Percentiles rank a stretch among this genome's conserved stretches.
Conservation (phyloP, 805 yeast genomes). For the Groenewaldozyma salmanticensis region DNA sequence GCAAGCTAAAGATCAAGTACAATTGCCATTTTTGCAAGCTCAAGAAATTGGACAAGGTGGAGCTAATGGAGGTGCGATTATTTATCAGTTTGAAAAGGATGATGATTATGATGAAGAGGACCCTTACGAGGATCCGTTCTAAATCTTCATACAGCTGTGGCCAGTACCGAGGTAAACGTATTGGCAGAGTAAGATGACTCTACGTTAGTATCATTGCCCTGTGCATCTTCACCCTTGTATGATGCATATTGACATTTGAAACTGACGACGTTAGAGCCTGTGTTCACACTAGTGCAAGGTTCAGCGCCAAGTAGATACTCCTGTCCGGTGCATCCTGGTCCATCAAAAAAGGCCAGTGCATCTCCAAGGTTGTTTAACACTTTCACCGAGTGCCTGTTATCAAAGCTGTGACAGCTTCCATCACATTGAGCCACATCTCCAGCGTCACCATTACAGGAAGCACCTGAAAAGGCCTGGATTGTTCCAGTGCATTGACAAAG, state of each 20-base stretch:
- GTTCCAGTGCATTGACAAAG: not conserved
- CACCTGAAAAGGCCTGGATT: not conserved
- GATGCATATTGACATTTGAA: not conserved
- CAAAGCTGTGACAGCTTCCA: constrained; percentile 1
- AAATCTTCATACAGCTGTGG: constrained; percentile 15
- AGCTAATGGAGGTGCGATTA: constrained; percentile 84
- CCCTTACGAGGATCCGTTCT: constrained; percentile 94
- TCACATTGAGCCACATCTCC: not conserved
- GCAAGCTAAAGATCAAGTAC: constrained; percentile 73
- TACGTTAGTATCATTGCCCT: too few relatives aligned
- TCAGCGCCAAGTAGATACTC: not conserved
- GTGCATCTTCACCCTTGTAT: not conserved
- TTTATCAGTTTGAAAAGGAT: constrained; percentile 90
- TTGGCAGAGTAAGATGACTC: too few relatives aligned
- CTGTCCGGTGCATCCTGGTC: not conserved
- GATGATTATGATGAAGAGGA: constrained; percentile 98
- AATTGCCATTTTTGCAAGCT: constrained; percentile 84
- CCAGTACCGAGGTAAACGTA: not conserved
- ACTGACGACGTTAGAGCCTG: constrained; percentile 1
- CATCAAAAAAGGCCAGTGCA: not conserved
- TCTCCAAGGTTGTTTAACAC: not conserved
- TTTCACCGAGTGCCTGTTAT: not conserved
- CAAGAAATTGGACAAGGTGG: constrained; percentile 50
- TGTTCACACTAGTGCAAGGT: constrained; percentile 1
- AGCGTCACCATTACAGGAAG: not conserved